Base-by-base conservation (phyloP, 371 early-diverging fungal genomes). In the Lichtheimia hyalospora region DNA sequence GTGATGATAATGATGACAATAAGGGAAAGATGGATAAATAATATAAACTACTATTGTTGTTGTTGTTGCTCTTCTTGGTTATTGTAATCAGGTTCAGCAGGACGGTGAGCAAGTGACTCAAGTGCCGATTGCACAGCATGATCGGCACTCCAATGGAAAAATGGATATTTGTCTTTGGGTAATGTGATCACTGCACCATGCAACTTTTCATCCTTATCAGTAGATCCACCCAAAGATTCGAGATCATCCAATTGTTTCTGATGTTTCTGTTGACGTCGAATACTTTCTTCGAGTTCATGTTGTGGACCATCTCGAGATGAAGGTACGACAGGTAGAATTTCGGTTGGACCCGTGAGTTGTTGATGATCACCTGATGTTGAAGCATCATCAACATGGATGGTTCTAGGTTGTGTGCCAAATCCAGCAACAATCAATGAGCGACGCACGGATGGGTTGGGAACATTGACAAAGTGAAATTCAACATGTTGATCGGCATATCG, bases 401-500 rank as follows among this genome's bases (percentile, higher is more conserved):
- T 21, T 41, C 60, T 39, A 7, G 65, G 68, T 28, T 71, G 70
- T n/a, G 57, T 67, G 23, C 75, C 80, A 60, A 83, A 83, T 1
- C 77, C 75, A 53, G 70, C 73, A 3, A 69, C 69, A 40, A 80
- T 65, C 34, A 83, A 59, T 1, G 68, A 59, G 0, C 67, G 65
- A 18, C 77, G 70, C 40, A 83, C 77, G 2, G 68, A 57, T 24
- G 73, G 70, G 34, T 67, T 54, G 10, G 61, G 25, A 15, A 83
- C 69, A 52, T 78, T 80, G 18, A 72, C 73, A 62, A 83, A 83
- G 50, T 83, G 80, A 57, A 73, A 83, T 52, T 79, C 77, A 13
- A 83, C 75, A 16, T 68, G 66, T 21, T 71, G 78, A 42, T 79
- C 88, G 46, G 82, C 67, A 60, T 82, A 86, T 25, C 81, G 72